phyloP scores from a whole-genome alignment of 129 eudicot genomes.

The Solidago caesia region DNA sequence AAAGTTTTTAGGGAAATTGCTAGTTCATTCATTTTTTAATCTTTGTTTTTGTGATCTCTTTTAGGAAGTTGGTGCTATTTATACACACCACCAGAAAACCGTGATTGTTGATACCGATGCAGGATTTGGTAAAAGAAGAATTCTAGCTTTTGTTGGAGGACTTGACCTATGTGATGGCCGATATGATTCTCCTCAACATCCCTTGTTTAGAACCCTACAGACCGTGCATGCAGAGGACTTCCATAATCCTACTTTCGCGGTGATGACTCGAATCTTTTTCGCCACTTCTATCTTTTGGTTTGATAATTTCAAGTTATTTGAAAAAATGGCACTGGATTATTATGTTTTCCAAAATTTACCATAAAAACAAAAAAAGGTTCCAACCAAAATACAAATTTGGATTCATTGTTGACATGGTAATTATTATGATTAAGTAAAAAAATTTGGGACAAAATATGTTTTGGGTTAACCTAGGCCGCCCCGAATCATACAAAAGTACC shows the following conservation, averaged over 20 bases:
- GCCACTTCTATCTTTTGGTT: slow-evolving; percentile 40
- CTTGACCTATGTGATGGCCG: slow-evolving; percentile 91
- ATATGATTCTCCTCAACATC: slow-evolving; percentile 89
- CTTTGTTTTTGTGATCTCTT: background rate
- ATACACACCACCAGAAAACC: slow-evolving; percentile 97
- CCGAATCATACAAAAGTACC: background rate
- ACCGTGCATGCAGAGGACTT: slow-evolving; percentile 83
- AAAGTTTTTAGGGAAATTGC: background rate
- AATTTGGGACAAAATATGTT: background rate
- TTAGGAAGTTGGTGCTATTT: slow-evolving; percentile 80
- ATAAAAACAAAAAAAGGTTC: background rate
- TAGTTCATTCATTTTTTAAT: background rate
- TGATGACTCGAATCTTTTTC: slow-evolving; percentile 26
- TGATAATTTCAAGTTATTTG: slow-evolving; percentile 43
- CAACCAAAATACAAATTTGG: no score
- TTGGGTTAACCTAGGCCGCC: background rate
- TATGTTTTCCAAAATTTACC: background rate
- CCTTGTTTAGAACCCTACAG: slow-evolving; percentile 62
- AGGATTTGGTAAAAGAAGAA: slow-evolving; percentile 72
- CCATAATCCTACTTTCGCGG: slow-evolving; percentile 87
- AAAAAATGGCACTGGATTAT: background rate
- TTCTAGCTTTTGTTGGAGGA: slow-evolving; percentile 88
- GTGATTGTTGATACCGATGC: slow-evolving; percentile 95
- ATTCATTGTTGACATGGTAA: no score
- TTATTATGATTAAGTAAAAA: no score